Base-by-base conservation (phyloP, 2,329 filamentous ascomycete genomes). In the Epichloe sp. region DNA sequence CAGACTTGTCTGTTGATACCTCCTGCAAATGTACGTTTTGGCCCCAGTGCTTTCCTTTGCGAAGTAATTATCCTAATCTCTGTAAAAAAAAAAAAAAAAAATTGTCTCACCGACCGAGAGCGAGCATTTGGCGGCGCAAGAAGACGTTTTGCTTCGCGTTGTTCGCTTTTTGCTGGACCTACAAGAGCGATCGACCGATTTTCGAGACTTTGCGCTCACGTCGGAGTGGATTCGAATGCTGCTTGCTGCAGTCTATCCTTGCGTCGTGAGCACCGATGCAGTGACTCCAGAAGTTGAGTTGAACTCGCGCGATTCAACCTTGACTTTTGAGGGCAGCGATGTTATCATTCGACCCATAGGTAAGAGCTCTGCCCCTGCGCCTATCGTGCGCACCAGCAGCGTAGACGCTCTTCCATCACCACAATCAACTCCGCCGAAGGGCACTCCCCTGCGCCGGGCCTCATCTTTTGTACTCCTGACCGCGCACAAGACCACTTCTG, bases 381-480 rank as follows among this genome's bases (percentile, higher is more conserved):
- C 86, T 0, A 85, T 91, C 36, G 79, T 96, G 19, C 80, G 86
- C 55, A 90, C 87, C 3, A 79, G 81, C 17, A 83, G 65, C 45
- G 64, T 79, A 5, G 66, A 72, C 15, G 75, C 79, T 41, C 72
- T 73, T 56, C 71, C 66, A 46, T 77, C 67, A 49, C 69, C 66
- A 51, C 68, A 75, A 37, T 71, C 72, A 14, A 73, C 70, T 17
- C 68, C 68, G n/a, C 67, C 68, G 6, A 67, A 65, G 41, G 80
- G 83, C 0, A 79, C 81, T 6, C 79, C 82, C 19, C 73, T 94
- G 26, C 81, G 84, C 36, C 82, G 90, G 58, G 85, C 87, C 2
- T 96, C 91, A 0, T 96, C 91, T 0, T 98, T 97, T 63, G 83
- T 97, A 34, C 77, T 98, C 2, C 75, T 98, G 21, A 89, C 86